Base-by-base conservation (phyloP, 495 filamentous ascomycete species). In the Patellaria atrata region DNA sequence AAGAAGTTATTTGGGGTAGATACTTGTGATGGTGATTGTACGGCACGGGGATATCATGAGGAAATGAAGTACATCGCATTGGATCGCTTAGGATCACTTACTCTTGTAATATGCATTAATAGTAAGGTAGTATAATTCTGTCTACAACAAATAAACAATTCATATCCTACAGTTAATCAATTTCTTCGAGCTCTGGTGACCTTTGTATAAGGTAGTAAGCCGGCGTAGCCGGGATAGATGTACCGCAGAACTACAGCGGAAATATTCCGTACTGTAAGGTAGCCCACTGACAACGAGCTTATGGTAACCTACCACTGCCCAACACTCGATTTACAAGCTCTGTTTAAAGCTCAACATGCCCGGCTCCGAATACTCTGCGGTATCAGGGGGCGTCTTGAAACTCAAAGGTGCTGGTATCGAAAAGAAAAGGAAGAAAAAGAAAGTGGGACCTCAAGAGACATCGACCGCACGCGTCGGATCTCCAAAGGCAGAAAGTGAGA, bases 361-460 rank as follows among this genome's bases (percentile, higher is more conserved):
- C 17, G 56, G 65, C 35, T 73, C 81, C 48, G 81, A 84, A 27
- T 89, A 87, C 64, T 41, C 61, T n/a, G 61, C 75, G 44, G 58
- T 67, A 29, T 60, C 66, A 41, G 67, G 68, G 37, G 68, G 73
- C 40, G 70, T 71, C 17, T 73, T 91, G 27, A 84, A 82, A 51
- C 70, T 93, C 27, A 93, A 93, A 59, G 80, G 82, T 47, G 62
- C 32, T 57, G 64, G 41, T 53, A 67, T 44, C 54, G 67, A 45
- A 65, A 73, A 73, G 47, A 73, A 70, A 48, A 71, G 67, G 51
- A 73, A 73, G 47, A 79, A 76, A 56, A 73, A 73, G 51, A 71
- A 72, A 47, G 66, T 68, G 53, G 68, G 68, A 43, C 22, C 47
- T 9, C 45, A 53, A 35, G 24, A 42, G 16, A 17, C 8, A 15